Base-by-base conservation (phyloP, 192 early-diverging fungal species). In the Haplosporangium gracile region DNA sequence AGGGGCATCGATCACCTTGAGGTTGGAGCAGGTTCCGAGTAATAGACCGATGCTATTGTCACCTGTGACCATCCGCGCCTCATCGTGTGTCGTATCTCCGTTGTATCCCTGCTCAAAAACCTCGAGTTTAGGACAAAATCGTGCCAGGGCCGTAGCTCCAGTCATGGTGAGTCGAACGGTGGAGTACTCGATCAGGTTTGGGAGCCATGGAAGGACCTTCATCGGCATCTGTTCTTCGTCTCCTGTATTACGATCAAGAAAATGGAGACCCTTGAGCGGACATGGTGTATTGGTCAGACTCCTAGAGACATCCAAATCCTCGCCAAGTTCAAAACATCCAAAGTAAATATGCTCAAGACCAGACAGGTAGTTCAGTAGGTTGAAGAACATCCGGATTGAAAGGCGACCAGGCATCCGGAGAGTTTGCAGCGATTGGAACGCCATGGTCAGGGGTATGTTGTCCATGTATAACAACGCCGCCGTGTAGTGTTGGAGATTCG, bases 321-420 rank as follows among this genome's bases (percentile, higher is more conserved):
- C 13, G 13, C 26, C 29, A 15, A 2, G 9, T 65, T 65, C 60
- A 11, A 65, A 65, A 29, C 60, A 65, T 65, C 60, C 60, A 65
- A 65, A 65, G 4, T 29, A 65, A 0, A 65, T 29, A 15, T 65
- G 26, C 7, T 65, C 26, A 26, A 65, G 26, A 13, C 60, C 60
- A 32, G 60, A 29, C 2, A 65, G 10, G 29, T 32, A 32, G 60
- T 65, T 32, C 11, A 65, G 60, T 3, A 65, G 60, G 26, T 15
- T 29, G 11, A 65, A 65, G 24, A 65, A 65, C 10, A 29, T 15
- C 60, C 11, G 26, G 1, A 29, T 11, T 34, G 26, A 11, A 32
- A 65, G n/a, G 26, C 60, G 60, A 29, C 60, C 60, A 32, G 60
- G 60, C 26, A 65, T 65, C 60, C 26, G n/a, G 60, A 65, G 60